Evolutionary conservation across 1,139 yeast genomes (phyloP).

Genomic region (Kodamaea plutei): DNA sequence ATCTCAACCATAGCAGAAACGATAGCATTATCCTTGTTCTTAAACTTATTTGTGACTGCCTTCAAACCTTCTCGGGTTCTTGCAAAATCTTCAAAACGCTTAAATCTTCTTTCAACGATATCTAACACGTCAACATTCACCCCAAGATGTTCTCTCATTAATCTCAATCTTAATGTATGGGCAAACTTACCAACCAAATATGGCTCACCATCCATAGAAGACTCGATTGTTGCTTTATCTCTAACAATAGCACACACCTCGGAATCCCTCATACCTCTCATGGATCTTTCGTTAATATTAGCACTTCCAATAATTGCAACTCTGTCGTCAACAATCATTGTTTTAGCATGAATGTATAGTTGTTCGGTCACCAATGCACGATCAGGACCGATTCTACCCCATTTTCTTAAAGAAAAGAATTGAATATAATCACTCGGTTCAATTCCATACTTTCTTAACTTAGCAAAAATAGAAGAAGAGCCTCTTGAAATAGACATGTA

Average conservation of each 20-base stretch:
- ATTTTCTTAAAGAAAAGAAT: slow-evolving; percentile 85
- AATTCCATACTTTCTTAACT: slow-evolving; percentile 73
- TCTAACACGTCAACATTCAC: slow-evolving; percentile 88
- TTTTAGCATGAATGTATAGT: slow-evolving; percentile 88
- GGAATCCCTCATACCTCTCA: slow-evolving; percentile 90
- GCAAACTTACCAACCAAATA: slow-evolving; percentile 85
- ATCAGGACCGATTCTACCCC: slow-evolving; percentile 88
- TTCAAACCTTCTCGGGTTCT: slow-evolving; percentile 37
- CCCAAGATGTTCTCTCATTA: slow-evolving; percentile 96
- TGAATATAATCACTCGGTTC: slow-evolving; percentile 89
- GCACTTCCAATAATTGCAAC: slow-evolving; percentile 95
- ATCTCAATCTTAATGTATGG: slow-evolving; percentile 78
- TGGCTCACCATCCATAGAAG: slow-evolving; percentile 78
- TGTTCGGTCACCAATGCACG: slow-evolving; percentile 82
- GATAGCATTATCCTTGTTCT: slow-evolving; percentile 25
- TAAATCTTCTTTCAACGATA: slow-evolving; percentile 72
- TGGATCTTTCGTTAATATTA: slow-evolving; percentile 90
- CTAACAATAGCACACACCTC: slow-evolving; percentile 88
- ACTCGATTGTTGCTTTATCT: slow-evolving; percentile 71
- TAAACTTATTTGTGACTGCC: slow-evolving; percentile 42
- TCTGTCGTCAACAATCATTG: slow-evolving; percentile 90
- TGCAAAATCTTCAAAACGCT: slow-evolving; percentile 56
- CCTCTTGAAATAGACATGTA: slow-evolving; percentile 93
- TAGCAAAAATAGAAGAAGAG: slow-evolving; percentile 80
- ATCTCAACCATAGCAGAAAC: slow-evolving; percentile 71